Evolutionary conservation across 306 rosid genomes (phyloP).

Genomic region (Quercus glauca): DNA sequence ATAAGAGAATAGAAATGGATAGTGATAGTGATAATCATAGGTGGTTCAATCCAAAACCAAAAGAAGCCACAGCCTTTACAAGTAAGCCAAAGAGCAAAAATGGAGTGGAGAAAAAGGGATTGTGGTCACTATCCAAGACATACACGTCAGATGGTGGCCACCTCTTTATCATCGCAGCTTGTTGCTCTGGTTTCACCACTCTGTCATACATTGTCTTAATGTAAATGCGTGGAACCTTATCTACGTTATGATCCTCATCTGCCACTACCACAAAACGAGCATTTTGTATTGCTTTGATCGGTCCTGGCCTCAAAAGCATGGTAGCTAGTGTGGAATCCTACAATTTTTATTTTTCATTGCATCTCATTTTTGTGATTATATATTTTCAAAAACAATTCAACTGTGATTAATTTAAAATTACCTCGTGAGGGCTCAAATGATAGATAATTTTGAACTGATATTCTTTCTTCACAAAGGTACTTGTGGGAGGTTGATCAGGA

Average conservation of each 20-base stretch:
- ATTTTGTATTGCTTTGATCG: constrained; percentile 44
- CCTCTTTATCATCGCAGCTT: constrained; percentile 72
- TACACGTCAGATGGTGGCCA: constrained; percentile 68
- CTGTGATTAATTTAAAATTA: constrained; percentile 2
- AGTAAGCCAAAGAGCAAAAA: constrained; percentile 80
- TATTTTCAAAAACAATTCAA: neutral
- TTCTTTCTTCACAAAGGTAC: constrained; percentile 71
- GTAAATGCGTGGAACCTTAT: constrained; percentile 66
- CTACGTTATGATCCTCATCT: constrained; percentile 17
- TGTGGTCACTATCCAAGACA: constrained; percentile 74
- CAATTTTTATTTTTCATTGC: no score
- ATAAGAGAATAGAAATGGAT: no score
- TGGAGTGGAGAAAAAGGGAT: constrained; percentile 84
- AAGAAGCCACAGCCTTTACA: constrained; percentile 52
- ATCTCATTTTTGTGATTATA: neutral
- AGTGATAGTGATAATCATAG: no score
- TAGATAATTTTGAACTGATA: constrained; percentile 65
- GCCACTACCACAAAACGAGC: constrained; percentile 47
- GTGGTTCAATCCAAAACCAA: constrained; percentile 32
- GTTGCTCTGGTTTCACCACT: constrained; percentile 76
- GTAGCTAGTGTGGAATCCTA: constrained; percentile 90
- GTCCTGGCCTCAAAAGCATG: constrained; percentile 89
- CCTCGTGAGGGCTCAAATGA: constrained; percentile 81
- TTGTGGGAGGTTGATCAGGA: constrained; percentile 74
- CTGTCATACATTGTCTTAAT: constrained; percentile 65